Conservation (phyloP, 2,329 filamentous ascomycete species). For the Torrubiellomyces zombiae region DNA sequence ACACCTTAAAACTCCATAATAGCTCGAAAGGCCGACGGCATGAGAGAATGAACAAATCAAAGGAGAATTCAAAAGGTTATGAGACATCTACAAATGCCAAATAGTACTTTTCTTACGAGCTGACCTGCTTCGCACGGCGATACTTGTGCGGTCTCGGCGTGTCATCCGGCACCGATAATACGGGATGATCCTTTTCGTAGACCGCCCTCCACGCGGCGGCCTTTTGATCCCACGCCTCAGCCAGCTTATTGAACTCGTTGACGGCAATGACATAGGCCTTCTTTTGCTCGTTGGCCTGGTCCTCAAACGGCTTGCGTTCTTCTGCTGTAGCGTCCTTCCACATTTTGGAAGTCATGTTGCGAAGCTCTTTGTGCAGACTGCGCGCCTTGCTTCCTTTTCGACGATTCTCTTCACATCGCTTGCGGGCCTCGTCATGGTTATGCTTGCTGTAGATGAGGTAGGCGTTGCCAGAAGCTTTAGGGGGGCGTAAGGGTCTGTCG, state of each 20-base stretch:
- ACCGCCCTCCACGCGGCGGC: constrained; percentile 35
- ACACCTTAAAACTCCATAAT: constrained; percentile 2
- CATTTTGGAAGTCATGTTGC: constrained; percentile 72
- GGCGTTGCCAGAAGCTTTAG: constrained; percentile 62
- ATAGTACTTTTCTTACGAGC: constrained; percentile 8
- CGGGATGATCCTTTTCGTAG: constrained; percentile 37
- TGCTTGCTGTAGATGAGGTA: constrained; percentile 81
- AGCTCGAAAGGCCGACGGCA: constrained; percentile 7
- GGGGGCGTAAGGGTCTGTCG: constrained; percentile 55
- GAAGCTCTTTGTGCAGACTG: constrained; percentile 62
- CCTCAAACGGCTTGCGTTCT: constrained; percentile 60
- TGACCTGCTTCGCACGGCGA: constrained; percentile 20
- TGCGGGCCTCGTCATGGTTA: constrained; percentile 46
- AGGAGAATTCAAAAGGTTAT: not conserved
- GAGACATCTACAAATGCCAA: constrained; percentile 1
- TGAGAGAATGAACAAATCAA: constrained; percentile 2
- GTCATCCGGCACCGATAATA: constrained; percentile 10
- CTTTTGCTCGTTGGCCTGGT: constrained; percentile 57
- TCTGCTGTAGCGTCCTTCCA: constrained; percentile 66
- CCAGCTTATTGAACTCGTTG: constrained; percentile 41
- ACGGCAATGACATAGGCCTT: constrained; percentile 41
- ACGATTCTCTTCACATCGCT: constrained; percentile 47
- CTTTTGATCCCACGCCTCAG: constrained; percentile 55
- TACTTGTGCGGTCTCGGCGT: constrained; percentile 12
- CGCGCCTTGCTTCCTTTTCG: constrained; percentile 44